These are phyloP conservation scores for Trichoderma breve DNA, from an alignment of 2,329 filamentous ascomycete species.

Conservation along the genomic window DNA sequence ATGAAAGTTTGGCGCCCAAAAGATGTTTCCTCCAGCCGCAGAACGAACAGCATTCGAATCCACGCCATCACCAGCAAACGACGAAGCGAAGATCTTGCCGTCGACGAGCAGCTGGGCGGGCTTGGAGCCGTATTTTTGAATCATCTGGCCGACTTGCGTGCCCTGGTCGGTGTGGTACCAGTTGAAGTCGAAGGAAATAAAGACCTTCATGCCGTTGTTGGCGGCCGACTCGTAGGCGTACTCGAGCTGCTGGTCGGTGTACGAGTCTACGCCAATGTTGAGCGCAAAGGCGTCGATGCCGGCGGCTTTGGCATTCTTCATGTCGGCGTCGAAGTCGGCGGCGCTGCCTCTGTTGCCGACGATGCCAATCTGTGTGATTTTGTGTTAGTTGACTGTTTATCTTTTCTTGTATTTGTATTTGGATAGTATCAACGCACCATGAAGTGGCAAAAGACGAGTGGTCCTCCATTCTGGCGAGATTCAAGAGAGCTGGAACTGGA, in stretches of 20 bases:
- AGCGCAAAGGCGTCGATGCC: conserved; percentile 50
- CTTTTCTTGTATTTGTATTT: background rate
- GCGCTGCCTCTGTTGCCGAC: conserved; percentile 41
- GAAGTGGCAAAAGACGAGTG: background rate
- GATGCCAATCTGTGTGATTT: conserved; percentile 41
- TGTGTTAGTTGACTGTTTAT: background rate
- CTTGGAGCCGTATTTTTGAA: conserved; percentile 43
- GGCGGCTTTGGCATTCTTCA: conserved; percentile 43
- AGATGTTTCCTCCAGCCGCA: conserved; percentile 44
- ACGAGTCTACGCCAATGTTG: conserved; percentile 47
- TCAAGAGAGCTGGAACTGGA: background rate
- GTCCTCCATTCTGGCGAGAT: background rate
- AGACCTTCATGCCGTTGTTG: conserved; percentile 49
- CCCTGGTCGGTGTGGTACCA: conserved; percentile 41
- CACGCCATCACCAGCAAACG: conserved; percentile 49
- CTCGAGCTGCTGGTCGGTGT: conserved; percentile 44
- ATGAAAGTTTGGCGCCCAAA: conserved; percentile 51
- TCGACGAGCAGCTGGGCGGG: conserved; percentile 50
- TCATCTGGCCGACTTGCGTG: conserved; percentile 43
- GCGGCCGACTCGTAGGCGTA: conserved; percentile 49
- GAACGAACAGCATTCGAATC: conserved; percentile 41
- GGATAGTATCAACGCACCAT: background rate
- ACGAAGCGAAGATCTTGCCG: conserved; percentile 51
- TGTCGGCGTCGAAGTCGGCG: conserved; percentile 47
- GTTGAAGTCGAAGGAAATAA: conserved; percentile 58